These are phyloP conservation scores for Blastocystis sp. DNA, from an alignment of 352 stramenopile genomes.

Conservation along the genomic window DNA sequence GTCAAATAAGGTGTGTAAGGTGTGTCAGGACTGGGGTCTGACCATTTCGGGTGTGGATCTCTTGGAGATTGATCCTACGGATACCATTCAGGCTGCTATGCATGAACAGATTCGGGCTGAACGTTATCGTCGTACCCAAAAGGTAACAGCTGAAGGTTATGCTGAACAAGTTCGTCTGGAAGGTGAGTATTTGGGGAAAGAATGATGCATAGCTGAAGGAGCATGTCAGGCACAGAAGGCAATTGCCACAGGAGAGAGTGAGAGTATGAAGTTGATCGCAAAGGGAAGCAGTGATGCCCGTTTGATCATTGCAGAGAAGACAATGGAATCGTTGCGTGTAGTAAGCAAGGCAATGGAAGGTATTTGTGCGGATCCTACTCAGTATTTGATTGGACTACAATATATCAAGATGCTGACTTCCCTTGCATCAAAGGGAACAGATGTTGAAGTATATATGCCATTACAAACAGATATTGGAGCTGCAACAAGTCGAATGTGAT, in stretches of 20 bases:
- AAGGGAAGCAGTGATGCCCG: constrained; percentile 63
- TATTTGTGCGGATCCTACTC: constrained; percentile 62
- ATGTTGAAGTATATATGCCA: constrained; percentile 63
- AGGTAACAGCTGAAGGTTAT: constrained; percentile 65
- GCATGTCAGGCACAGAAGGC: constrained; percentile 64
- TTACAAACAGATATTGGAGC: constrained; percentile 64
- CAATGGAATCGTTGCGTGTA: constrained; percentile 52
- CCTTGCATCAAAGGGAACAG: constrained; percentile 15
- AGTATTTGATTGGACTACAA: constrained; percentile 65
- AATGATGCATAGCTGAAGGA: constrained; percentile 62
- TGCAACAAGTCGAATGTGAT: constrained; percentile 30
- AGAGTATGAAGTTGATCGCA: constrained; percentile 63
- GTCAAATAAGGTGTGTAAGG: constrained; percentile 62
- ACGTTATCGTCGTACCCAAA: constrained; percentile 64
- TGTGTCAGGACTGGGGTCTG: constrained; percentile 66
- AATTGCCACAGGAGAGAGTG: constrained; percentile 61
- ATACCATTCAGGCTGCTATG: constrained; percentile 64
- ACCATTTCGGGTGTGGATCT: constrained; percentile 64
- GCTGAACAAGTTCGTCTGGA: constrained; percentile 62
- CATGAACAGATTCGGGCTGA: constrained; percentile 66
- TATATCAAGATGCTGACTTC: constrained; percentile 64
- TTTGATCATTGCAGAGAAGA: constrained; percentile 63
- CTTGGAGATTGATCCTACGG: constrained; percentile 64
- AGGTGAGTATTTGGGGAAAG: neutral
- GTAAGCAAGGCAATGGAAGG: constrained; percentile 63